Base-by-base conservation (phyloP, 441 rosid species). In the Gossypium armourianum region DNA sequence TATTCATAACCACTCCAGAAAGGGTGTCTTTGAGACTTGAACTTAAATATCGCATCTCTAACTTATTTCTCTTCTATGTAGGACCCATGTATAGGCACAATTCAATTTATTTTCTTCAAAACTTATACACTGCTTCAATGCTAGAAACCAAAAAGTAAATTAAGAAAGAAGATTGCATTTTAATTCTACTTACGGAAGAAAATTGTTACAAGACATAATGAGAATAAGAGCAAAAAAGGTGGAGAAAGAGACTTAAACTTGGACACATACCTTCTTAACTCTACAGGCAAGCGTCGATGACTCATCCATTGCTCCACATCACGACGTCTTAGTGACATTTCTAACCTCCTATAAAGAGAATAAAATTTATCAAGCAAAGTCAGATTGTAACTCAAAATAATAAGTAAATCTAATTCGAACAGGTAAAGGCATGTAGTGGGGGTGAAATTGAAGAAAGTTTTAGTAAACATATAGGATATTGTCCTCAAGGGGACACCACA, bases 251-350 rank as follows among this genome's bases (percentile, higher is more conserved):
- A 13, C 13, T 24, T 17, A 2, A 60, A 28, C 62, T 16, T 58
- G 4, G 56, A 55, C 47, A 9, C 13, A 16, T 55, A 91, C 98
- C 86, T 86, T 82, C 90, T 83, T 53, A 93, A 79, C 8, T 74
- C 79, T 62, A 77, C 85, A 2, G 98, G 97, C 76, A 91, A 79
- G 68, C 89, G 86, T 6, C 97, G 84, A 80, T 83, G 97, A 56
- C 89, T 88, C 97, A 93, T 91, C 96, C 97, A 93, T 53, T 85
- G 92, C 77, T 90, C 92, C 75, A 93, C 86, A 81, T 93, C 98
- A 56, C 95, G 96, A 15, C 83, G 85, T 78, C 96, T 88, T 60
- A 88, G 76, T 47, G 90, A 82, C 96, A 84, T 88, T 82, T 91
- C 96, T 78, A 87, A 71, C 80, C 88, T 86, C 91, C 95, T 93